Base-by-base conservation (phyloP, 73 alveolate genomes). In the Paramecium biaurelia region DNA sequence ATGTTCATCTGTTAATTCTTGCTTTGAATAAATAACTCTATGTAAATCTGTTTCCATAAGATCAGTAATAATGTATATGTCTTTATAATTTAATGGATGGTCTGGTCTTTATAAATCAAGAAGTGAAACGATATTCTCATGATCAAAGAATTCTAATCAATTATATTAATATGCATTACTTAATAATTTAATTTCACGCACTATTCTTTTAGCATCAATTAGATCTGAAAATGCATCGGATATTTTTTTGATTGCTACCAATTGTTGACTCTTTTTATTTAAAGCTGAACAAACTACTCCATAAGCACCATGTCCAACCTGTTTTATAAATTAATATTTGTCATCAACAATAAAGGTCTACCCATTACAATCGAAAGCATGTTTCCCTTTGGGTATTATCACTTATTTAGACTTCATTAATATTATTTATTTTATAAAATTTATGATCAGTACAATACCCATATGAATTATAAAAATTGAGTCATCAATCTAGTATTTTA, bases 1-100 rank as follows among this genome's bases (percentile, higher is more conserved):
- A 41, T 95, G 97, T 11, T 93, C 96, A 70, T 93, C 97, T 37
- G 95, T 67, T 58, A 95, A 59, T 74, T 94, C 92, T 72, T 95
- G 85, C 34, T 92, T 92, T 23, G 97, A 95, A 72, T 95, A 95
- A 30, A 95, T 93, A 6, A 95, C 95, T 85, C 96, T 86, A 84
- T 95, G 98, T 85, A 95, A 26, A 70, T 95, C 98, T 10, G 98
- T 96, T 59, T 94, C 98, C 98, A 95, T 95, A 20, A 94, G 85
- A 70, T 95, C 98, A 10, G 97, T 93, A 35, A 95, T 85, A 7
- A 95, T 95, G 63, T 95, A 95, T 10, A 94, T 96, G 63, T 96
- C 99, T 84, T 95, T 93, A 68, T 85, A 96, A 47, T 92, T 92
- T 12, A 92, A 49, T 37, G 92, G 84, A 63, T 84, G 92, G 0